These are phyloP conservation scores for Tuber borchii DNA, from an alignment of 495 filamentous ascomycete genomes.

Conservation along the genomic window DNA sequence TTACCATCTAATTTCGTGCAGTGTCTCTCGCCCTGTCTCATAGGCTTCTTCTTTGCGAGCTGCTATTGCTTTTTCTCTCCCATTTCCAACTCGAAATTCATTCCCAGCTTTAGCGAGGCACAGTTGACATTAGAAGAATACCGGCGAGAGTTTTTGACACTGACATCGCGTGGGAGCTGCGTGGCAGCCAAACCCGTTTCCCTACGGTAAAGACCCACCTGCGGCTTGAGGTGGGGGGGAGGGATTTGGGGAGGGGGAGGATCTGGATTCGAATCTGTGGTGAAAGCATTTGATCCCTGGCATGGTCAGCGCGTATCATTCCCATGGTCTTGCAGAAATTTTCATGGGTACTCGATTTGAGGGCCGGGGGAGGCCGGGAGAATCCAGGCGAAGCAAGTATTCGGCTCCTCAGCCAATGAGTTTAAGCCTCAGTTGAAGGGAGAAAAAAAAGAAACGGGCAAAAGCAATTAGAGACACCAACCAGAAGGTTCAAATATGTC, in stretches of 20 bases:
- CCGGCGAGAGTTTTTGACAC: constrained; percentile 26
- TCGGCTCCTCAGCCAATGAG: constrained; percentile 31
- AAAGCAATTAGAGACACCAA: constrained; percentile 38
- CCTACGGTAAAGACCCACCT: constrained; percentile 9
- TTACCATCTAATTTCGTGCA: constrained; percentile 15
- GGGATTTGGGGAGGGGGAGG: constrained; percentile 22
- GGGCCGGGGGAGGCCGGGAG: constrained; percentile 35
- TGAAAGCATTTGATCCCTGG: constrained; percentile 22
- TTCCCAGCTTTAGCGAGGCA: constrained; percentile 9
- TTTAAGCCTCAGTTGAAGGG: not conserved
- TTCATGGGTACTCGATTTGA: constrained; percentile 17
- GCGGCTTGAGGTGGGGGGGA: constrained; percentile 24
- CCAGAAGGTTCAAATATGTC: constrained; percentile 15
- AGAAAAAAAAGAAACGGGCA: constrained; percentile 15
- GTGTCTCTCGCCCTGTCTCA: constrained; percentile 22
- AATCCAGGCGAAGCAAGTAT: constrained; percentile 22
- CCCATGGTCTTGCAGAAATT: constrained; percentile 17
- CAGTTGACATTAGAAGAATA: constrained; percentile 14
- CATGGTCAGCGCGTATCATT: constrained; percentile 25
- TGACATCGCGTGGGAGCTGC: constrained; percentile 39
- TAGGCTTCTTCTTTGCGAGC: constrained; percentile 15
- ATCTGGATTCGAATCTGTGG: constrained; percentile 32
- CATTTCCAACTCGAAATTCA: constrained; percentile 6
- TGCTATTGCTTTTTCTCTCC: constrained; percentile 25
- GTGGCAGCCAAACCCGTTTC: constrained; percentile 37